Evolutionary conservation across 164 flowering plant species (phyloP).

Genomic region (Chloranthus sessilifolius): DNA sequence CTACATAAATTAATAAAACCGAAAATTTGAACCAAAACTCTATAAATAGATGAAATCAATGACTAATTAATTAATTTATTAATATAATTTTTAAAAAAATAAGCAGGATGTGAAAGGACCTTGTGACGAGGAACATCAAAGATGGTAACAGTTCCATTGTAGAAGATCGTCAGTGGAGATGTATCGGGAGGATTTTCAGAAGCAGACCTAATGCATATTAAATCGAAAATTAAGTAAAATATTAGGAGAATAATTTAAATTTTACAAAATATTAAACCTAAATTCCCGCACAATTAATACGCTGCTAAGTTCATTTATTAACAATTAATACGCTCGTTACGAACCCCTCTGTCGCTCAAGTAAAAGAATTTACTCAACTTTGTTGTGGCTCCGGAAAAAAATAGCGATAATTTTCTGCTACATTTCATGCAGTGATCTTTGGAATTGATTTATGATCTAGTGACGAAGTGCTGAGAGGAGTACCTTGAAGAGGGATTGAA

Average conservation of each 20-base stretch:
- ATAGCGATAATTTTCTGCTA: background rate
- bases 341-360: background rate
- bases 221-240: background rate
- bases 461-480: too few species aligned
- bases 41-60: background rate
- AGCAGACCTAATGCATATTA: slow-evolving; percentile 14
- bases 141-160: slow-evolving; percentile 28
- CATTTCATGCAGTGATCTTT: background rate
- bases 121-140: slow-evolving; percentile 22
- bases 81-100: background rate
- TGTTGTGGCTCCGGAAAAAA: too few species aligned
- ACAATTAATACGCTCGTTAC: too few species aligned
- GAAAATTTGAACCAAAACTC: background rate
- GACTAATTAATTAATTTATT: too few species aligned
- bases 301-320: too few species aligned
- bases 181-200: slow-evolving; percentile 17
- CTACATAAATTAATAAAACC: slow-evolving; percentile 16
- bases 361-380: background rate
- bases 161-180: slow-evolving; percentile 46
- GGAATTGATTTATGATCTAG: too few species aligned
- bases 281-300: too few species aligned
- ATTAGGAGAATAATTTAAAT: background rate
- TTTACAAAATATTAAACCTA: background rate
- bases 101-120: slow-evolving; percentile 12
- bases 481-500: slow-evolving; percentile 21